Conservation (phyloP, 352 stramenopile genomes). For the Pythium apleroticum region DNA sequence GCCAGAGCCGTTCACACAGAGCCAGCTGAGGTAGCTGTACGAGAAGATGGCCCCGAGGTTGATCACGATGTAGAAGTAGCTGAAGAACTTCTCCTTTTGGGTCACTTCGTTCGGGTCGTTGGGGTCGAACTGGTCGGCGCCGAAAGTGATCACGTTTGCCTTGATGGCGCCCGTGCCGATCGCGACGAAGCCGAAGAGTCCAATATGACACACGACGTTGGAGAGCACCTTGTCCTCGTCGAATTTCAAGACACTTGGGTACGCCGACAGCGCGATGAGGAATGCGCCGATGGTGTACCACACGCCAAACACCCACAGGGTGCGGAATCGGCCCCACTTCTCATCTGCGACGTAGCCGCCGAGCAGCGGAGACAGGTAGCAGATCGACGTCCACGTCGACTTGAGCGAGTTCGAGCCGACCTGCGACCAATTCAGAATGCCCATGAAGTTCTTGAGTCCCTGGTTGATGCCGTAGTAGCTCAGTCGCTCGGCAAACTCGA, state of each 20-base stretch:
- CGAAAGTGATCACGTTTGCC: constrained; percentile 86
- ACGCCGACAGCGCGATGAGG: constrained; percentile 61
- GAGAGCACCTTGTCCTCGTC: constrained; percentile 33
- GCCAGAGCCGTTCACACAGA: constrained; percentile 84
- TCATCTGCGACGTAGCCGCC: constrained; percentile 87
- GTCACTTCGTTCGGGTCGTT: constrained; percentile 77
- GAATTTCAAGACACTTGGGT: constrained; percentile 53
- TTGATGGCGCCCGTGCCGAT: constrained; percentile 86
- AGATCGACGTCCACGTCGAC: constrained; percentile 87
- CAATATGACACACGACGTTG: constrained; percentile 71
- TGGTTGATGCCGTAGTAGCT: constrained; percentile 88
- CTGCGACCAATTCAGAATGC: constrained; percentile 66
- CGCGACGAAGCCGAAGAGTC: constrained; percentile 72
- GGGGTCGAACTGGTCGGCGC: constrained; percentile 86
- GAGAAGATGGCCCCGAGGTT: constrained; percentile 91
- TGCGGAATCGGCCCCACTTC: constrained; percentile 85
- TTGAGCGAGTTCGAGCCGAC: constrained; percentile 87
- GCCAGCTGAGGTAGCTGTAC: constrained; percentile 88
- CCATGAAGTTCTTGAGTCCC: constrained; percentile 85
- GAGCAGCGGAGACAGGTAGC: constrained; percentile 79
- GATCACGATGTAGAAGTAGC: constrained; percentile 92
- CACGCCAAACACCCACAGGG: constrained; percentile 78
- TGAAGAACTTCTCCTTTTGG: constrained; percentile 89
- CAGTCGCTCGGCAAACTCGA: constrained; percentile 82
- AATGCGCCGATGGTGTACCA: constrained; percentile 78